Evolutionary conservation across 2,329 filamentous ascomycete species (phyloP), one percentile per base, ranked within the genome.

Genomic region (Trichoderma polysporum): DNA sequence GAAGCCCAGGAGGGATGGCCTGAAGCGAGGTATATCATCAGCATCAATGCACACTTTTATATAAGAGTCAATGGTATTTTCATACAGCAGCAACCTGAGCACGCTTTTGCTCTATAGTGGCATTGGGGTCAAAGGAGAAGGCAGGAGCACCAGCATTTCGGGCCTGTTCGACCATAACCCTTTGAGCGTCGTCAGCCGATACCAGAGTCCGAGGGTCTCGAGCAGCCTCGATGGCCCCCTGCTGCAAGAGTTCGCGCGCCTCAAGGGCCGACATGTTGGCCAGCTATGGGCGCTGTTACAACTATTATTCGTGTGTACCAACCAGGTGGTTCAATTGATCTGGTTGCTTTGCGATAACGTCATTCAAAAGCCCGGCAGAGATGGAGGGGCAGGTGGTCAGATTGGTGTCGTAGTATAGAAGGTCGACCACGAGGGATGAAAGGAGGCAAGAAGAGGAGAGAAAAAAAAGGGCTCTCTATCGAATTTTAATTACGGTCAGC

Each of bases 71-170:
- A 12, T 31, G 49, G 60, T 65, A 60, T 33, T n/a, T 15, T 56
- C 90, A 74, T 84, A 97, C 93, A 75, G 89, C 86, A 84, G 86
- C 84, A 25, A 91, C 90, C 76, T 94, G 91, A 35, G 90, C 90
- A 69, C 86, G 90, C 83, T 99, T 99, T 78, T 97, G 85, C 76
- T 93, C 92, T 0, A 90, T 85, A 50, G 85, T 90, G 49, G 93
- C 94, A 82, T 97, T 81, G 0, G 95, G 93, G 76, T 99, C 86
- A 80, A 98, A 99, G 69, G 89, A 87, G 76, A 91, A 95, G 70
- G 93, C 94, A 33, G 90, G 82, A 27, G 91, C 87, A 49, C 95
- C 95, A 13, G 90, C 92, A 73, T 91, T 90, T 74, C 85, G 88
- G 71, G 92, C 92, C 77, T 97, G 89, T 63, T 91, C 83, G 29